Conservation (phyloP, 2,329 filamentous ascomycete species). For the Sordariomycetes sp. region DNA sequence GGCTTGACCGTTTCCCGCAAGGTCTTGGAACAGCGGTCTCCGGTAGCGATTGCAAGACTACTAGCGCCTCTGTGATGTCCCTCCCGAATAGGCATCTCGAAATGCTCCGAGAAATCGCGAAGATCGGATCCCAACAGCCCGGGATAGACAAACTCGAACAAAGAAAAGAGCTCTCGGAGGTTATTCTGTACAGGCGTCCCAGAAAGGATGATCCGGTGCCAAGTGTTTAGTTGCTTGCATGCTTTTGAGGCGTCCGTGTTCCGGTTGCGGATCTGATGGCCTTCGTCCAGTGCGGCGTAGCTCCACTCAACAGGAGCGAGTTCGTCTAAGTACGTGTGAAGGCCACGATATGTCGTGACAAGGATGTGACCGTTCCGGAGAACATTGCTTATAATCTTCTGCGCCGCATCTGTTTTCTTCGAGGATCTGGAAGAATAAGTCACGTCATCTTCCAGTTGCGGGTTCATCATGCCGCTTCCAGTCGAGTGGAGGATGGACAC, state of each 20-base stretch:
- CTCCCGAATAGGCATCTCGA: constrained; percentile 85
- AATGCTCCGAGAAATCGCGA: constrained; percentile 79
- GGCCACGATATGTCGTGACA: constrained; percentile 87
- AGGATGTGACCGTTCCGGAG: constrained; percentile 79
- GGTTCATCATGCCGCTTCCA: constrained; percentile 88
- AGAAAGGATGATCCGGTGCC: constrained; percentile 84
- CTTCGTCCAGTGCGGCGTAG: constrained; percentile 89
- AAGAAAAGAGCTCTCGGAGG: constrained; percentile 83
- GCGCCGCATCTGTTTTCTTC: constrained; percentile 56
- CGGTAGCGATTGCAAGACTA: constrained; percentile 87
- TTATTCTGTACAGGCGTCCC: constrained; percentile 98
- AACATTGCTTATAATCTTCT: constrained; percentile 70
- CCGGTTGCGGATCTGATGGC: constrained; percentile 95
- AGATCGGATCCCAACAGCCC: constrained; percentile 83
- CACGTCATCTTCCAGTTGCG: constrained; percentile 42
- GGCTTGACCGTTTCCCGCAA: constrained; percentile 88
- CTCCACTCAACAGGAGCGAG: constrained; percentile 80
- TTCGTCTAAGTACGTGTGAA: constrained; percentile 82
- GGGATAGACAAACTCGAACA: constrained; percentile 95
- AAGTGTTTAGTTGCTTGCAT: constrained; percentile 84
- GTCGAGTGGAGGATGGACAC: constrained; percentile 93
- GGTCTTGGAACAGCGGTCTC: constrained; percentile 85
- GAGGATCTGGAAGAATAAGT: constrained; percentile 17
- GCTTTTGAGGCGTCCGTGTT: constrained; percentile 90
- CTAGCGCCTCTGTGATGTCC: constrained; percentile 94